Conservation (phyloP, 805 yeast species). For the Vanderwaltozyma tropicalis region DNA sequence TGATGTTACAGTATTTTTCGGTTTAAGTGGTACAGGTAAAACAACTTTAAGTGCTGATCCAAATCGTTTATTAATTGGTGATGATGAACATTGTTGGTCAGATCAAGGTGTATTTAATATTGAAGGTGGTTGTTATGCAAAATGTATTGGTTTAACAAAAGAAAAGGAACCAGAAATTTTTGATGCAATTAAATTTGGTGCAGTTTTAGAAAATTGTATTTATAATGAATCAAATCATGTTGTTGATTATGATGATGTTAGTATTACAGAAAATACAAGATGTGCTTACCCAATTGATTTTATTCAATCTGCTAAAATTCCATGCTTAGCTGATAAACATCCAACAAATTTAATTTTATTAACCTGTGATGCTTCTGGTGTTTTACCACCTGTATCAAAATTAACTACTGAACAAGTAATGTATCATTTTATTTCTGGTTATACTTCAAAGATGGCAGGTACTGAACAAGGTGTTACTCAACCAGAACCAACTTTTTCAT, state of each 20-base stretch:
- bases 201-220: conserved; percentile 87
- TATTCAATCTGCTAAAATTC: conserved; percentile 92
- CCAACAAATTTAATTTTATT: conserved; percentile 86
- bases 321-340: conserved; percentile 81
- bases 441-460: conserved; percentile 99
- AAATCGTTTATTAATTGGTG: conserved; percentile 86
- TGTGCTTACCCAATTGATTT: conserved; percentile 97
- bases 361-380: conserved; percentile 98
- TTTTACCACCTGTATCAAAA: conserved; percentile 91
- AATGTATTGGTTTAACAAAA: conserved; percentile 77
- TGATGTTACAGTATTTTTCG: conserved; percentile 92
- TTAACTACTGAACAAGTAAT: conserved; percentile 91
- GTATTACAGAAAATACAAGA: conserved; percentile 94
- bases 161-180: conserved; percentile 97
- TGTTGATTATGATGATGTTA: conserved; percentile 74
- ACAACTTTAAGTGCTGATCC: conserved; percentile 97
- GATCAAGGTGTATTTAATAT: conserved; percentile 97
- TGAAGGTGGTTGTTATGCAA: conserved; percentile 99
- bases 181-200: conserved; percentile 88
- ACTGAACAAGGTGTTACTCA: conserved; percentile 98
- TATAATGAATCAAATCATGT: conserved; percentile 69
- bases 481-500: conserved; percentile 95
- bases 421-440: conserved; percentile 98
- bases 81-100: conserved; percentile 99
- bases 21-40: conserved; percentile 96